These are phyloP conservation scores for Jamesozyma hellenica DNA, from an alignment of 805 yeast species.

Conservation along the genomic window DNA sequence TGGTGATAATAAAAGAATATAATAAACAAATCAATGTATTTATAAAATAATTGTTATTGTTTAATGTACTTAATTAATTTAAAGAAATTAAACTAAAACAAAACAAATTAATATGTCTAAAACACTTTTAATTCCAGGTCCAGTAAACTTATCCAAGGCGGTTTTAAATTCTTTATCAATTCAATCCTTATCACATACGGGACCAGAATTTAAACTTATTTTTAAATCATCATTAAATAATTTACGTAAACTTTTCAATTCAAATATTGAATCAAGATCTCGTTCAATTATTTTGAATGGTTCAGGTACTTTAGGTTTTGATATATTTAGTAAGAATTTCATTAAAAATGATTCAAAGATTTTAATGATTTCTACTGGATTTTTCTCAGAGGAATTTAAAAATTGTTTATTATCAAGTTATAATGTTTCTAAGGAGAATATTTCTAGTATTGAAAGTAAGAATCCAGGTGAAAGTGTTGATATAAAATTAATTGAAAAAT, in stretches of 20 bases:
- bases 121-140: slow-evolving; percentile 68
- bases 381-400: slow-evolving; percentile 74
- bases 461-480: slow-evolving; percentile 65
- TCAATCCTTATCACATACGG: slow-evolving; percentile 83
- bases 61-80: too few species aligned
- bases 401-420: slow-evolving; percentile 47
- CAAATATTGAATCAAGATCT: slow-evolving; percentile 38
- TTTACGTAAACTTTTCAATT: slow-evolving; percentile 65
- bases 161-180: slow-evolving; percentile 74
- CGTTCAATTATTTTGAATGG: slow-evolving; percentile 82
- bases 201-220: slow-evolving; percentile 67
- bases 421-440: slow-evolving; percentile 54
- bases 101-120: not conserved
- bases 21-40: too few species aligned
- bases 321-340: slow-evolving; percentile 71
- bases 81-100: too few species aligned
- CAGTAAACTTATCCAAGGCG: slow-evolving; percentile 70
- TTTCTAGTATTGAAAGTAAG: slow-evolving; percentile 51
- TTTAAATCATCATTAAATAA: slow-evolving; percentile 61
- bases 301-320: slow-evolving; percentile 95
- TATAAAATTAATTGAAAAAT: slow-evolving; percentile 39
- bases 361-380: slow-evolving; percentile 82
- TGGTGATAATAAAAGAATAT: too few species aligned
- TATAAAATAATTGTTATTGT: too few species aligned
- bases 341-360: slow-evolving; percentile 58